phyloP scores from a whole-genome alignment of 768 basidiomycete genomes.

The Infundibulicybe gibba region DNA sequence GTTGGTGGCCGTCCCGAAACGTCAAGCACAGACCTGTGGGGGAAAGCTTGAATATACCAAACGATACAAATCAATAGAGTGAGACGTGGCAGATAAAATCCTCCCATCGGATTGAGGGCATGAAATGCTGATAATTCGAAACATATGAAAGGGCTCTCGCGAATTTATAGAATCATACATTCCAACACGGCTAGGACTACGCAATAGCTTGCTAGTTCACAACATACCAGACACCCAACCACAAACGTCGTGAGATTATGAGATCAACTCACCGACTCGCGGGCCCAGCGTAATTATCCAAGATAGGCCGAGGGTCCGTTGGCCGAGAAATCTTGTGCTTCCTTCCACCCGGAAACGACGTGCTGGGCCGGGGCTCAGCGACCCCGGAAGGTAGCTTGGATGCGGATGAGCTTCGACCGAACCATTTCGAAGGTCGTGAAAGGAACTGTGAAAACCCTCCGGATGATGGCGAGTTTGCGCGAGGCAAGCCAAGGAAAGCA shows the following conservation, averaged over 20 bases:
- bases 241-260: too few species aligned
- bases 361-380: conserved; percentile 46
- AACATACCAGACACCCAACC: too few species aligned
- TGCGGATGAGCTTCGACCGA: conserved; percentile 54
- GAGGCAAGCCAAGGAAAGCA: conserved; percentile 37
- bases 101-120: too few species aligned
- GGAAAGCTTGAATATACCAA: conserved; percentile 5
- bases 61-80: not conserved
- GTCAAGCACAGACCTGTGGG: conserved; percentile 61
- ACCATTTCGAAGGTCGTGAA: conserved; percentile 71
- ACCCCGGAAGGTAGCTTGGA: conserved; percentile 35
- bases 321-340: conserved; percentile 85
- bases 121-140: too few species aligned
- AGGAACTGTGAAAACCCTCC: conserved; percentile 59
- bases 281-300: conserved; percentile 48
- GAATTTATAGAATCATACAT: not conserved
- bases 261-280: conserved; percentile 46
- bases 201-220: too few species aligned
- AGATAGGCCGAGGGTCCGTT: conserved; percentile 76
- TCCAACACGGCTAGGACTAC: not conserved
- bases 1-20: conserved; percentile 43
- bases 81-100: not conserved
- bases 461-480: conserved; percentile 62
- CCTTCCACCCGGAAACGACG: conserved; percentile 28
- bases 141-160: too few species aligned